These are phyloP conservation scores for Salmacisia buchloeana DNA, from an alignment of 1,284 basidiomycete species.

Conservation along the genomic window DNA sequence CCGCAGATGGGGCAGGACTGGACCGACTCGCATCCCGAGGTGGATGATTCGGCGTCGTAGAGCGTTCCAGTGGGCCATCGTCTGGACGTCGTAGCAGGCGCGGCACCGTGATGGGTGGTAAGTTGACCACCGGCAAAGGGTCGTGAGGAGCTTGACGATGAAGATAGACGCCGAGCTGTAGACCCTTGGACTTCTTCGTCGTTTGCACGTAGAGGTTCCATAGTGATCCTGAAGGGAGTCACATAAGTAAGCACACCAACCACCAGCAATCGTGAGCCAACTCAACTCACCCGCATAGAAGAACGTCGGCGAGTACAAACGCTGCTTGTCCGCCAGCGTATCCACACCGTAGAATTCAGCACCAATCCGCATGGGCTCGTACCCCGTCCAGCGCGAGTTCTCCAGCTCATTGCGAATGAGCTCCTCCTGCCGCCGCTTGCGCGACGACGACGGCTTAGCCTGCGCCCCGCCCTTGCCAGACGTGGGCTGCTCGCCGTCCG, in stretches of 20 bases:
- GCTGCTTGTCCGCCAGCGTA: constrained; percentile 68
- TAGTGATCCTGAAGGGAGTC: constrained; percentile 60
- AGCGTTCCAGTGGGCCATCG: background rate
- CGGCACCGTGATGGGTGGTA: background rate
- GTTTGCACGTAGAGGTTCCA: constrained; percentile 85
- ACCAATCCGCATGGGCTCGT: constrained; percentile 56
- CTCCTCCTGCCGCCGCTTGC: constrained; percentile 12
- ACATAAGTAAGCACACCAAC: no score
- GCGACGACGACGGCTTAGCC: no score
- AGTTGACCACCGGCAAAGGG: constrained; percentile 43
- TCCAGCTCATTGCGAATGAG: constrained; percentile 22
- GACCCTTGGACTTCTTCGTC: constrained; percentile 64
- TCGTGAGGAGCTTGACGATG: constrained; percentile 75
- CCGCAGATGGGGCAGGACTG: background rate
- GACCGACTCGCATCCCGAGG: background rate
- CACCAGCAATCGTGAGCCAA: no score
- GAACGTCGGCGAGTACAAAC: constrained; percentile 56
- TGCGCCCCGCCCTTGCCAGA: background rate
- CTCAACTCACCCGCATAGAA: constrained; percentile 52
- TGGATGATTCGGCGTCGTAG: background rate
- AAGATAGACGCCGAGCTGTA: constrained; percentile 82
- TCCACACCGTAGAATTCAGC: constrained; percentile 88
- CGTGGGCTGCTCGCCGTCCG: background rate
- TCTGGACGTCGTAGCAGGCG: background rate
- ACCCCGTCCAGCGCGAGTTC: constrained; percentile 25